phyloP scores from a whole-genome alignment of 2,329 filamentous ascomycete genomes.

The Aspergillus amoenus region DNA sequence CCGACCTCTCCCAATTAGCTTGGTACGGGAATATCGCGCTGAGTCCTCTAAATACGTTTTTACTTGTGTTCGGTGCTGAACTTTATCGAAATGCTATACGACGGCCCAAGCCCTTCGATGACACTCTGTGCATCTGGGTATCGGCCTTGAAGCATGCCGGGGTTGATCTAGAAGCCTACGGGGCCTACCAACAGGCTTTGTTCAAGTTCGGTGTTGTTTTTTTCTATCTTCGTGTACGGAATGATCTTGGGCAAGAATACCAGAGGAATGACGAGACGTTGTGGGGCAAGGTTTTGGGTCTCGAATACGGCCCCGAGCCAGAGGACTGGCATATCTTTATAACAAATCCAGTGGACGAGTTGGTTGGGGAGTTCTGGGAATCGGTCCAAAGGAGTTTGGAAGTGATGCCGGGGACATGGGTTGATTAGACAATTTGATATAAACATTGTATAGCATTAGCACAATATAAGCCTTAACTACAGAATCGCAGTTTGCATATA shows the following conservation, averaged over 20 bases:
- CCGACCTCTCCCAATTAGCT: not conserved
- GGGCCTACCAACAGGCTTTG: not conserved
- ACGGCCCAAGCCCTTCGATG: not conserved
- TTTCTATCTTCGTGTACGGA: too few relatives aligned
- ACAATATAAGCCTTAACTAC: too few relatives aligned
- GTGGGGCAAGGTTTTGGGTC: not conserved
- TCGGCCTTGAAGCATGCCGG: not conserved
- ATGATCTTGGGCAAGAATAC: fast-evolving
- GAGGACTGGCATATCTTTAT: not conserved
- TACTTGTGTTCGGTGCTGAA: fast-evolving
- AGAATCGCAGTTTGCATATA: too few relatives aligned
- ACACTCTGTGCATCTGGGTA: not conserved
- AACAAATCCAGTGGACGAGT: not conserved
- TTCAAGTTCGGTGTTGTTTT: not conserved
- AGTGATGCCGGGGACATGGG: not conserved
- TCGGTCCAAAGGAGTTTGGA: not conserved
- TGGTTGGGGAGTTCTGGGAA: not conserved
- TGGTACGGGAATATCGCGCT: fast-evolving
- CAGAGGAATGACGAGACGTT: not conserved
- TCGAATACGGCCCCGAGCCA: not conserved
- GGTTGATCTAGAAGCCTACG: not conserved
- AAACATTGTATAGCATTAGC: not conserved
- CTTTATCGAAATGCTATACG: not conserved
- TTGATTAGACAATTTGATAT: not conserved
- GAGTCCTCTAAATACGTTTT: not conserved